Conservation (phyloP, 1,284 basidiomycete genomes). For the Sporisorium scitamineum region DNA sequence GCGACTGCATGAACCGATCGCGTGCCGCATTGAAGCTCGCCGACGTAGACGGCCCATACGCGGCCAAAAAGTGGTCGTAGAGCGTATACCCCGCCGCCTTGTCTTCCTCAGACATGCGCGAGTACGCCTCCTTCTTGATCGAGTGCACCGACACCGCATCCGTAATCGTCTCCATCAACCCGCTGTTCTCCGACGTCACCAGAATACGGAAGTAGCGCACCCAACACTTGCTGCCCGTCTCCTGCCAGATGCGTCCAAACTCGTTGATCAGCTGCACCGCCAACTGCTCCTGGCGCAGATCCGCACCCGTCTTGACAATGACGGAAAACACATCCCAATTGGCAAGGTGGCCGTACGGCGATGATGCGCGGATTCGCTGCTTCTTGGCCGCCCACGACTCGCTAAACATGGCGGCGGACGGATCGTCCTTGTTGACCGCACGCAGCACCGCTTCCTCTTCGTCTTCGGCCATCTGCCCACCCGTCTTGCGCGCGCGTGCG, state of each 20-base stretch:
- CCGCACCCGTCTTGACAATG: conserved; percentile 98
- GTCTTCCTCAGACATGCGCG: conserved; percentile 77
- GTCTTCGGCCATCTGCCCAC: conserved; percentile 82
- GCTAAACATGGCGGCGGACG: conserved; percentile 86
- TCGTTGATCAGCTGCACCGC: conserved; percentile 94
- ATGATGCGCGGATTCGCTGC: conserved; percentile 89
- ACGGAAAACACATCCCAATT: conserved; percentile 86
- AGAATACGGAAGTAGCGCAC: conserved; percentile 79
- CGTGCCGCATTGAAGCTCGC: conserved; percentile 74
- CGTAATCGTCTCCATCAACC: conserved; percentile 76
- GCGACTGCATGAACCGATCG: conserved; percentile 85
- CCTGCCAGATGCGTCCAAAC: conserved; percentile 93
- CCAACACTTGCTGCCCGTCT: conserved; percentile 70
- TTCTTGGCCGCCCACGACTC: conserved; percentile 97
- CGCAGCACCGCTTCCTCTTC: conserved; percentile 78
- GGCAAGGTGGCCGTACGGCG: conserved; percentile 95
- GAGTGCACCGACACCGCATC: conserved; percentile 98
- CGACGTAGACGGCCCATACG: conserved; percentile 60
- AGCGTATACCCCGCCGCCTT: conserved; percentile 60
- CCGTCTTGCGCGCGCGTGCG: conserved; percentile 66
- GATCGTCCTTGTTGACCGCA: conserved; percentile 96
- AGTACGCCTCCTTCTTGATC: conserved; percentile 98
- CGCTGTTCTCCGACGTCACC: conserved; percentile 92
- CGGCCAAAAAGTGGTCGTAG: conserved; percentile 65
- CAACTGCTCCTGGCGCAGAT: conserved; percentile 95